Percentiles rank a stretch among this genome's conserved stretches.
Conservation (phyloP, 176 grass and related monocot genomes). For the Melocanna baccifera region DNA sequence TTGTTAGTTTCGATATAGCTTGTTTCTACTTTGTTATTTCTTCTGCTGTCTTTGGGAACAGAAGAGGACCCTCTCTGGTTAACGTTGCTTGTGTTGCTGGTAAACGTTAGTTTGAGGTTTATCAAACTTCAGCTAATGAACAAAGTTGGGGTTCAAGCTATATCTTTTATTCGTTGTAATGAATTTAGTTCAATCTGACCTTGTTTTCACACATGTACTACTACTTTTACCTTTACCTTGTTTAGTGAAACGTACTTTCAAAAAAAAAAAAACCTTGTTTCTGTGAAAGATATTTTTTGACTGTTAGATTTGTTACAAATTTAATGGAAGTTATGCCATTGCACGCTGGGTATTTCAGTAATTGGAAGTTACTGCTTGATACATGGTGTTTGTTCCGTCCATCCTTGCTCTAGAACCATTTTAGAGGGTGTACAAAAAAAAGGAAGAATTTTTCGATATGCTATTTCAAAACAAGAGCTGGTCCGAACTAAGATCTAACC, state of each 20-base stretch:
- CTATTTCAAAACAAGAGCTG: not conserved
- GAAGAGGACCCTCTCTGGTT: not conserved
- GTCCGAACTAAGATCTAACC: not conserved
- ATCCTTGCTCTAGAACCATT: not conserved
- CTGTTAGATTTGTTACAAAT: not conserved
- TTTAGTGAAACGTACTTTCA: too few species aligned
- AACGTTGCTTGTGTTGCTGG: not conserved
- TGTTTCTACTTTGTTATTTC: not conserved
- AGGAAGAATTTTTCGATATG: not conserved
- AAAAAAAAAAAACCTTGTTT: too few species aligned
- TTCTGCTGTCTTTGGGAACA: not conserved
- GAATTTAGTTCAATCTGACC: not conserved
- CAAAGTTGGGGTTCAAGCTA: not conserved
- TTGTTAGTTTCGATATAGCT: conserved; percentile 17
- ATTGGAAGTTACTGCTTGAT: not conserved
- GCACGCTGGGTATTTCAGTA: not conserved
- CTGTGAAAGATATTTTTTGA: too few species aligned
- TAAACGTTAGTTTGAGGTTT: not conserved
- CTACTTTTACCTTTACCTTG: not conserved
- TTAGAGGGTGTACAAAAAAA: not conserved
- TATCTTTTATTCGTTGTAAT: not conserved
- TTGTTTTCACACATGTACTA: not conserved
- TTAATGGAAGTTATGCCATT: not conserved
- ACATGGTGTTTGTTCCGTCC: not conserved
- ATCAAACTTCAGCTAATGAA: not conserved